phyloP scores from a whole-genome alignment of 441 rosid species.

The Cnidoscolus chayamansa region DNA sequence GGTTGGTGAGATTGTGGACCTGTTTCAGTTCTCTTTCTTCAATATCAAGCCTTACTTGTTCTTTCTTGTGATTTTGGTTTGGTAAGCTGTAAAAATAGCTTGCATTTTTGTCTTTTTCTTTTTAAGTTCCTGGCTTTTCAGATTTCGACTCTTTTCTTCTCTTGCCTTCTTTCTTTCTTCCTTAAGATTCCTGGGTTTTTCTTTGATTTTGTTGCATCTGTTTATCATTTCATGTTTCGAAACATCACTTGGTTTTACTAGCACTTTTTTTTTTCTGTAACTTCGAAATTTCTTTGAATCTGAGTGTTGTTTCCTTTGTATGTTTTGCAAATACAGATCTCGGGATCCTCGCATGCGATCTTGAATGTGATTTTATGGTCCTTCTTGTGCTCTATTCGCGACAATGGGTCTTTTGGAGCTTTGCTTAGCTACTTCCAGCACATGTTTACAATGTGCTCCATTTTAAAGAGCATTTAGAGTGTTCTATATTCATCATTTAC shows the following conservation, averaged over 20 bases:
- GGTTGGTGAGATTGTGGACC: constrained; percentile 62
- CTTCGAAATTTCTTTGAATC: constrained; percentile 13
- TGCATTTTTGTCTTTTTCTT: constrained; percentile 47
- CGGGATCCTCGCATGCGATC: constrained; percentile 14
- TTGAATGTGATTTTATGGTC: constrained; percentile 1
- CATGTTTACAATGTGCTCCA: constrained; percentile 15
- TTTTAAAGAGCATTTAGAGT: neutral
- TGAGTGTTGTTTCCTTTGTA: constrained; percentile 14
- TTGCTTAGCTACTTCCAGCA: constrained; percentile 16
- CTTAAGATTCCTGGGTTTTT: constrained; percentile 18
- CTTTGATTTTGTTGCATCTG: constrained; percentile 11
- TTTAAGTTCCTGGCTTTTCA: constrained; percentile 32
- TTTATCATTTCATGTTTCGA: neutral
- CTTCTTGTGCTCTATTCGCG: constrained; percentile 18
- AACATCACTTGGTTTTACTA: neutral
- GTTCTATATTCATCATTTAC: neutral
- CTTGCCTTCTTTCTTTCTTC: constrained; percentile 17
- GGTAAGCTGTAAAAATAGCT: constrained; percentile 52
- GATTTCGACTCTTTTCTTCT: constrained; percentile 28
- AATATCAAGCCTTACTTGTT: constrained; percentile 39
- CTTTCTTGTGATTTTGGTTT: constrained; percentile 40
- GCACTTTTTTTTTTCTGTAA: neutral
- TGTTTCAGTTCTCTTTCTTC: constrained; percentile 43
- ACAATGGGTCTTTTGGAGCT: constrained; percentile 20
- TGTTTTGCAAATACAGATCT: constrained; percentile 9